These are phyloP conservation scores for Avicennia marina DNA, from an alignment of 257 asterid genomes.

Conservation along the genomic window DNA sequence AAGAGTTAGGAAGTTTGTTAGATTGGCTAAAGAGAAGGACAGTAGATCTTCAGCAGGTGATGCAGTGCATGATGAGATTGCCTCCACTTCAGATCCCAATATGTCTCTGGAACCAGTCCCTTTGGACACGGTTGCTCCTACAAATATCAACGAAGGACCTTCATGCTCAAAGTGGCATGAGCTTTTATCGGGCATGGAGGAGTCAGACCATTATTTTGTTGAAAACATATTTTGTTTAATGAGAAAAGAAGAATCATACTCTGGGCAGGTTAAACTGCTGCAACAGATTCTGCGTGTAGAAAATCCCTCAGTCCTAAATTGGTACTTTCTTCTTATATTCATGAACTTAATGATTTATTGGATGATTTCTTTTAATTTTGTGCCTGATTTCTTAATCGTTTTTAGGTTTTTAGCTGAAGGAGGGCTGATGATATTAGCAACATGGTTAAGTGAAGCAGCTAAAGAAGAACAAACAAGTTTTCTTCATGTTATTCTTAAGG, in stretches of 20 bases:
- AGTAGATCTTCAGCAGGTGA: slow-evolving; percentile 36
- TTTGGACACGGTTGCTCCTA: slow-evolving; percentile 46
- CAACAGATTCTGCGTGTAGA: slow-evolving; percentile 70
- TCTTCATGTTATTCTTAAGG: slow-evolving; percentile 75
- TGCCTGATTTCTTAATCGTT: slow-evolving; percentile 16
- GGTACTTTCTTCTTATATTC: slow-evolving; percentile 43
- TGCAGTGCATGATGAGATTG: slow-evolving; percentile 34
- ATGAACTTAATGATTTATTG: slow-evolving; percentile 10
- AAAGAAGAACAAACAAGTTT: slow-evolving; percentile 85
- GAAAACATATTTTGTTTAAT: slow-evolving; percentile 64
- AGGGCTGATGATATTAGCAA: slow-evolving; percentile 85
- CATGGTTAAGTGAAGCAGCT: slow-evolving; percentile 94
- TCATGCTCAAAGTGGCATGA: slow-evolving; percentile 51
- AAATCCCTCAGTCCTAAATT: slow-evolving; percentile 56
- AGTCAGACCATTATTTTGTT: slow-evolving; percentile 57
- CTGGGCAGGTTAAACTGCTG: slow-evolving; percentile 88
- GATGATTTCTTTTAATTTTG: slow-evolving; percentile 9
- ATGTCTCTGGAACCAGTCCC: slow-evolving; percentile 59
- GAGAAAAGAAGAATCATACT: slow-evolving; percentile 88
- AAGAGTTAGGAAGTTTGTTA: slow-evolving; percentile 74
- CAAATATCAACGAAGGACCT: slow-evolving; percentile 50
- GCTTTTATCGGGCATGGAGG: slow-evolving; percentile 46
- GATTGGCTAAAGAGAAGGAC: slow-evolving; percentile 63
- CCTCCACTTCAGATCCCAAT: slow-evolving; percentile 37
- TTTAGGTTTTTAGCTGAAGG: slow-evolving; percentile 84